Base-by-base conservation (phyloP, 1,284 basidiomycete genomes). In the Cryptococcus sp. region DNA sequence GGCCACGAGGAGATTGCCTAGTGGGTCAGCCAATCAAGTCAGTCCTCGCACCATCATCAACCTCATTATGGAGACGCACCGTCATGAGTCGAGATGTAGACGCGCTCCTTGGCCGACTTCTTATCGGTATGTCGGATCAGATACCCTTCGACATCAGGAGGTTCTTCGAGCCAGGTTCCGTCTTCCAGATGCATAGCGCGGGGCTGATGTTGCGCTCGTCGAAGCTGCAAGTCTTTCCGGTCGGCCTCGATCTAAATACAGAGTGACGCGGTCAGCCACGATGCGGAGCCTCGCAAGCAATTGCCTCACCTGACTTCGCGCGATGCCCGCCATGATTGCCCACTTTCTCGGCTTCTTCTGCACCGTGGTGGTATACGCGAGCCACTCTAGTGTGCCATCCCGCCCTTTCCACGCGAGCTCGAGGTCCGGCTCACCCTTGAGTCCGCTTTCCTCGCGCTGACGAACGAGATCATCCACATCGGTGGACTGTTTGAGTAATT, bases 351-450 rank as follows among this genome's bases (percentile, higher is more conserved):
- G 54, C 45, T 60, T 62, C 15, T 70, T 69, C 6, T 73, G 67
- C 1, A 75, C 68, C 0, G 74, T 75, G 19, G 64, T 68, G 8
- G 59, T 54, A 45, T 70, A 70, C 13, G 69, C 68, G 8, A 79
- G 53, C 78, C 78, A 79, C 55, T 79, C 76, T n/a, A 79, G 61
- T 19, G 53, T 54, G 10, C 73, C 71, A 46, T 71, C 70, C 2
- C 46, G 39, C 6, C 56, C 50, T 54, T 72, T 73, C 78, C 78
- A 79, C 8, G 68, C 75, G 44, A 78, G 59, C n/a, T 70, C 64
- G 3, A 76, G 50, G 20, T 66, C 64, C 13, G 68, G 58, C 1
- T 54, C 48, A 10, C 61, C 54, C 1, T 59, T 48, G 31, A 41
- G 6, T 17, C 41, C 49, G 40, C 44, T 22, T 45, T n/a, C 51